A percentile compares a stretch with the other conserved stretches of the same genome.
Conservation (phyloP, 768 basidiomycete genomes). For the Mycena polygramma region DNA sequence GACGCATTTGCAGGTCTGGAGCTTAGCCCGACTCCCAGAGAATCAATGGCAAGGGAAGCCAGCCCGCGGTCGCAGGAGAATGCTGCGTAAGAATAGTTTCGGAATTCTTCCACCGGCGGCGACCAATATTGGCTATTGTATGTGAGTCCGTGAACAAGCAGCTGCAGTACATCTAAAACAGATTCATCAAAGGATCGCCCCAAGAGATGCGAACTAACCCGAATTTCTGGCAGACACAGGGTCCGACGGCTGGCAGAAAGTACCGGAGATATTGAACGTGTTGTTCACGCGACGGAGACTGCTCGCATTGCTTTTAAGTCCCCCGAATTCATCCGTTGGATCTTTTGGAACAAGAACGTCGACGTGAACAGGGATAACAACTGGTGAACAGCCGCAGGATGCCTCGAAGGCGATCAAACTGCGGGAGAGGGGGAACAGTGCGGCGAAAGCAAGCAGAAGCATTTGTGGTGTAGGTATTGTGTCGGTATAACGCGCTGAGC, state of each 20-base stretch:
- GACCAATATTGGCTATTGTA: slow-evolving; percentile 21
- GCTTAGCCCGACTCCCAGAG: background rate
- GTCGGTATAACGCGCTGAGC: no score
- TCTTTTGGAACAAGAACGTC: slow-evolving; percentile 12
- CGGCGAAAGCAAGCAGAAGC: background rate
- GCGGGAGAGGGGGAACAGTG: background rate
- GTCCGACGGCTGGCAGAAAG: background rate
- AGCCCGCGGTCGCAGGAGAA: slow-evolving; percentile 15
- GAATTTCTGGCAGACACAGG: no score
- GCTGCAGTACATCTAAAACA: slow-evolving; percentile 2
- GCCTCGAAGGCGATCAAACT: background rate
- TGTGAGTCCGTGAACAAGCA: slow-evolving; percentile 11
- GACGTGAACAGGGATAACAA: slow-evolving; percentile 9
- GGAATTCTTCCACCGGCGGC: slow-evolving; percentile 10
- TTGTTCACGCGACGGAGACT: background rate
- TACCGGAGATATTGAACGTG: slow-evolving; percentile 12
- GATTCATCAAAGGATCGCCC: no score
- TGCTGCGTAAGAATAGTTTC: slow-evolving; percentile 13
- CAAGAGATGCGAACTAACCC: no score
- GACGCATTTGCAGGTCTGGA: background rate
- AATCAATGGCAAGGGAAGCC: slow-evolving; percentile 7
- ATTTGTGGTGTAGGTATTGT: background rate
- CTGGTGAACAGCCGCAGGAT: slow-evolving; percentile 3
- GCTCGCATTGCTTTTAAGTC: slow-evolving; percentile 7
- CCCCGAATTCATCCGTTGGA: slow-evolving; percentile 8